Evolutionary conservation across 148 eudicot species (phyloP).

Genomic region (Rhododendron kiyosumense): DNA sequence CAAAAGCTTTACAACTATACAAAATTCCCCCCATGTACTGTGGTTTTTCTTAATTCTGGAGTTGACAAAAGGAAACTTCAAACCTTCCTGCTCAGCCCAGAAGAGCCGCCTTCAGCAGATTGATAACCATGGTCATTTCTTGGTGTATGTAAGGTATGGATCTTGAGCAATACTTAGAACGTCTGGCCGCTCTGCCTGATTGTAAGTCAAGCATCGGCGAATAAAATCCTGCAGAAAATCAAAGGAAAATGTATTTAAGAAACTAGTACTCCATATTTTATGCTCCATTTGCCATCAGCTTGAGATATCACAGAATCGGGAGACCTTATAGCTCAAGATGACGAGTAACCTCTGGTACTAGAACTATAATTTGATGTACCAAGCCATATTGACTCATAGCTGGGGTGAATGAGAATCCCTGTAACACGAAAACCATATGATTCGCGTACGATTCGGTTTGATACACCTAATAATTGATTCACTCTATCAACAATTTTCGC

Average conservation of each 20-base stretch:
- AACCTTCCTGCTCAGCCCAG: conserved; percentile 3
- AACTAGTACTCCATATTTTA: neutral
- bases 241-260: neutral
- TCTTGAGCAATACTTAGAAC: conserved; percentile 77
- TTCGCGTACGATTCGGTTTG: neutral
- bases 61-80: neutral
- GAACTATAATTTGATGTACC: neutral
- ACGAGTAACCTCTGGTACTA: neutral
- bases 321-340: neutral
- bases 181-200: conserved; percentile 90
- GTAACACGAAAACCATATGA: neutral
- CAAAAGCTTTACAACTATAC: conserved; percentile 40
- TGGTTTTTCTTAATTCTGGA: neutral
- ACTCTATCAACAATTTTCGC: neutral
- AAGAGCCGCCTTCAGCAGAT: neutral
- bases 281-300: neutral
- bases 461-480: neutral
- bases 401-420: neutral
- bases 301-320: neutral
- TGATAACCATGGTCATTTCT: conserved; percentile 36
- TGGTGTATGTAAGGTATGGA: conserved; percentile 67
- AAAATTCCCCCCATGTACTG: conserved; percentile 12
- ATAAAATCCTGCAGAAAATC: conserved; percentile 65
- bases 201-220: conserved; percentile 83
- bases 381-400: neutral